phyloP scores from a whole-genome alignment of 2,329 filamentous ascomycete species.

The Exutisphaerella laricina region DNA sequence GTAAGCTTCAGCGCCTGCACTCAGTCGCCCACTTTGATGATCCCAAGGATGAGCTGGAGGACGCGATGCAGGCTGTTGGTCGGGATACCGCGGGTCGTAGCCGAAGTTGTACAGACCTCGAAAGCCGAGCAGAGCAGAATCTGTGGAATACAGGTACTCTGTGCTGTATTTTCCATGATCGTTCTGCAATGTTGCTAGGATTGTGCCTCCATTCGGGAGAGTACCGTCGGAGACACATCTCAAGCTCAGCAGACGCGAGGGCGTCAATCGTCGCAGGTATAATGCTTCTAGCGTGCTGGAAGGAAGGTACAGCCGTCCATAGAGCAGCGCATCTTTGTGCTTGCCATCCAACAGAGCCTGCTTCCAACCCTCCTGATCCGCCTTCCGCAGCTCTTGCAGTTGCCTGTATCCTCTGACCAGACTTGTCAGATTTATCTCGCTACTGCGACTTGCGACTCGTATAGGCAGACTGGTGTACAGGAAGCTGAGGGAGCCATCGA shows the following conservation, averaged over 20 bases:
- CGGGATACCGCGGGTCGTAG: slow-evolving; percentile 51
- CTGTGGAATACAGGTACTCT: slow-evolving; percentile 87
- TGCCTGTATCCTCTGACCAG: slow-evolving; percentile 80
- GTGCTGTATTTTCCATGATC: slow-evolving; percentile 82
- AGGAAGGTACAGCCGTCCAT: slow-evolving; percentile 75
- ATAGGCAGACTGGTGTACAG: slow-evolving; percentile 86
- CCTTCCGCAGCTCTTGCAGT: slow-evolving; percentile 58
- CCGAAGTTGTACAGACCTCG: slow-evolving; percentile 95
- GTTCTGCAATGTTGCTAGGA: slow-evolving; percentile 69
- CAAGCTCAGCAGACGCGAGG: slow-evolving; percentile 72
- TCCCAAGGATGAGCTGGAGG: slow-evolving; percentile 40
- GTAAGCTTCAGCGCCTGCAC: slow-evolving; percentile 86
- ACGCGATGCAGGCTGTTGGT: slow-evolving; percentile 18
- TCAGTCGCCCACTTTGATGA: slow-evolving; percentile 73
- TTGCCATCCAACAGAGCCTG: slow-evolving; percentile 49
- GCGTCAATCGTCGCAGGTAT: slow-evolving; percentile 70
- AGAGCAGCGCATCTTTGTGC: slow-evolving; percentile 57
- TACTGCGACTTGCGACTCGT: slow-evolving; percentile 61
- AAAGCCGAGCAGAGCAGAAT: slow-evolving; percentile 81
- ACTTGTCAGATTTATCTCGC: slow-evolving; percentile 67
- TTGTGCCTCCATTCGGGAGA: slow-evolving; percentile 68
- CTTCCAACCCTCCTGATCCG: slow-evolving; percentile 46
- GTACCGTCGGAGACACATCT: slow-evolving; percentile 69
- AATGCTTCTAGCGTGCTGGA: slow-evolving; percentile 81
- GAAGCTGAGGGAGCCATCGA: slow-evolving; percentile 96